Percentiles rank a stretch among this genome's conserved stretches.
Conservation (phyloP, 129 eudicot species). For the Daucus carota region DNA sequence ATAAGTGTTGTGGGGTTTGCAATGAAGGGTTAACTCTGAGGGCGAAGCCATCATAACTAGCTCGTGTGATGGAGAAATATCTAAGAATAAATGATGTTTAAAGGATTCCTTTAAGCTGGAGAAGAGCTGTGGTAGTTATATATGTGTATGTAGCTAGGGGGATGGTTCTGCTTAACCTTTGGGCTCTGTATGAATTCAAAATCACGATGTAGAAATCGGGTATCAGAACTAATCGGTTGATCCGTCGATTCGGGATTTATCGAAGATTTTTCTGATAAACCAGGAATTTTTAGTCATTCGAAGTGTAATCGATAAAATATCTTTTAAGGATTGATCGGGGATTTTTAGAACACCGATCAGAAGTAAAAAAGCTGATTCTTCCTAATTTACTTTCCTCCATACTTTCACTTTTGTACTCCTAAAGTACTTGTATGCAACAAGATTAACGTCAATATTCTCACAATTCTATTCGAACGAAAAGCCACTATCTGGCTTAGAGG, state of each 20-base stretch:
- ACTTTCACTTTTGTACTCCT: constrained; percentile 26
- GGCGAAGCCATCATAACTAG: constrained; percentile 50
- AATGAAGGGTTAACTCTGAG: constrained; percentile 62
- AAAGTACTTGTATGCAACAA: neutral
- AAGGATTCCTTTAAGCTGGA: neutral
- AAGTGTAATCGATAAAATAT: no score
- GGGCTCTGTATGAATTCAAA: neutral
- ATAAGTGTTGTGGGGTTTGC: constrained; percentile 61
- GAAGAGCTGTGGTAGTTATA: neutral
- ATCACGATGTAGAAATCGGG: no score
- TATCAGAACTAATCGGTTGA: no score
- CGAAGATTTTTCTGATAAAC: no score
- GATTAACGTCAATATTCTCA: neutral
- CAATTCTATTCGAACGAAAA: constrained; percentile 13
- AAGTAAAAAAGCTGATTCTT: constrained; percentile 41
- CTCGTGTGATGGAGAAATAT: neutral
- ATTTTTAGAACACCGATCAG: no score
- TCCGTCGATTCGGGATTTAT: no score
- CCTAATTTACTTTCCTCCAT: constrained; percentile 32
- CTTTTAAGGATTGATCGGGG: no score
- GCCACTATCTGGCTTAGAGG: neutral
- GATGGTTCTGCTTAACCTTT: constrained; percentile 5
- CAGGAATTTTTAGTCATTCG: no score
- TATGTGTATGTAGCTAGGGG: constrained; percentile 10
- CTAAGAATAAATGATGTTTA: neutral